Evolutionary conservation across 805 yeast genomes (phyloP).

Genomic region (Starmerella gropengiesseri): DNA sequence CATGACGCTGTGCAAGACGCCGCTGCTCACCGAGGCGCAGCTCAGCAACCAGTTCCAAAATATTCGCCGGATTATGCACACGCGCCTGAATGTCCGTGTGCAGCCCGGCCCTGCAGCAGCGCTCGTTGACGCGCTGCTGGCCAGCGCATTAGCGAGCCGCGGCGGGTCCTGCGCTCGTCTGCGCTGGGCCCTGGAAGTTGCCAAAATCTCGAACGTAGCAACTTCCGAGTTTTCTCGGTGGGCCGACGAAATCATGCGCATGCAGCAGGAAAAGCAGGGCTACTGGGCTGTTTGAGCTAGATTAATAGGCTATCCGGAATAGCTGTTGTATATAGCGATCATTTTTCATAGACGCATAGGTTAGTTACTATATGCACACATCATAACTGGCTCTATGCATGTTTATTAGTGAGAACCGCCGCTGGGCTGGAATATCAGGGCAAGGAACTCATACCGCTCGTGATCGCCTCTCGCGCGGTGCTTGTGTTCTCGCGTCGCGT

Average conservation of each 20-base stretch:
- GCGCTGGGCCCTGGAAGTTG: constrained; percentile 27
- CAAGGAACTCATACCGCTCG: too few relatives aligned
- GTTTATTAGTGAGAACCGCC: too few relatives aligned
- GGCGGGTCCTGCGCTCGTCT: constrained; percentile 26
- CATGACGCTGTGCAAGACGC: constrained; percentile 18
- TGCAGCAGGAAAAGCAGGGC: constrained; percentile 20
- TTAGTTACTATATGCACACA: too few relatives aligned
- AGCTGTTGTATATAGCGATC: too few relatives aligned
- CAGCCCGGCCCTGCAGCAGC: constrained; percentile 15
- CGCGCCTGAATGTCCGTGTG: background rate
- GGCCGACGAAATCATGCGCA: constrained; percentile 20
- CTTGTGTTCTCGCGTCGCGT: too few relatives aligned
- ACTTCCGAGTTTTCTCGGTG: constrained; percentile 20
- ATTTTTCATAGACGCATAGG: too few relatives aligned
- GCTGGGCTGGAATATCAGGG: too few relatives aligned
- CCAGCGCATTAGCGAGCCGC: constrained; percentile 17
- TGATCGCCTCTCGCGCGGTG: too few relatives aligned
- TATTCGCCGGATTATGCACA: constrained; percentile 19
- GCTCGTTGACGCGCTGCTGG: constrained; percentile 25
- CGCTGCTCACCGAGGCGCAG: constrained; percentile 22
- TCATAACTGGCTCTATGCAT: too few relatives aligned
- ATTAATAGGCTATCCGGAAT: too few relatives aligned
- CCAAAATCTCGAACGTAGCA: constrained; percentile 23
- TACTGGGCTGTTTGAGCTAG: background rate
- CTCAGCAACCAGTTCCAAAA: constrained; percentile 21